Evolutionary conservation across 305 asterid species (phyloP), one percentile per base, ranked within the genome.

Genomic region (Solanum hybrid): DNA sequence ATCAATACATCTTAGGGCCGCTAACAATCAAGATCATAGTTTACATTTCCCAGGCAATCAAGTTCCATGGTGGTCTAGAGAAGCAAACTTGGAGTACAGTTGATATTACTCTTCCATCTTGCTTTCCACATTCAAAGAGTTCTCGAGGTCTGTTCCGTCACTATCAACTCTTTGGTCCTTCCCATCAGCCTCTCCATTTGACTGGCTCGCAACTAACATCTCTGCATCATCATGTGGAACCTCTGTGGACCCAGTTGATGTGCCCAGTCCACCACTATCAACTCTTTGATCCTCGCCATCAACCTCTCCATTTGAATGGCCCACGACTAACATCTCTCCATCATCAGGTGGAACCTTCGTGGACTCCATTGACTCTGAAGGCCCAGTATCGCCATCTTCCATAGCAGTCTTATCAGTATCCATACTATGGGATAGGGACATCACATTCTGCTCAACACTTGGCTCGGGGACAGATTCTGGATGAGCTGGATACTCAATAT

Each of bases 401-500:
- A 89, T 89, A 75, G 75, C 45, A 12, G 91, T 92, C 85, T 88
- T 91, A 84, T 92, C 93, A 89, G 92, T 90, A 73, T 90, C 32
- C 68, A 80, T 76, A 13, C 20, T 82, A 32, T 27, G 76, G 24
- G 73, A 51, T 39, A 9, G 51, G 91, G 31, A 12, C 92, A 81
- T 94, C 93, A 73, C 92, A 89, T 87, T 89, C 89, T 65, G 90
- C 88, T 92, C 73, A 84, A 86, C 95, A 79, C 39, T 79, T 78
- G 91, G 93, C 91, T 85, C 24, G 27, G 92, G 89, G 26, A 13
- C 90, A 31, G 89, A 93, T 75, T 65, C 97, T 61, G 94, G 61
- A 89, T 93, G 89, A 87, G 92, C 91, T 90, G 96, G 79, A 86
- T 78, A 84, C 65, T 94, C 93, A 33, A 90, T 89, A 75, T 94